Percentiles rank a stretch among this genome's conserved stretches.
Evolutionary conservation across 257 asterid genomes (phyloP).

Genomic region (Jasminum sambac): DNA sequence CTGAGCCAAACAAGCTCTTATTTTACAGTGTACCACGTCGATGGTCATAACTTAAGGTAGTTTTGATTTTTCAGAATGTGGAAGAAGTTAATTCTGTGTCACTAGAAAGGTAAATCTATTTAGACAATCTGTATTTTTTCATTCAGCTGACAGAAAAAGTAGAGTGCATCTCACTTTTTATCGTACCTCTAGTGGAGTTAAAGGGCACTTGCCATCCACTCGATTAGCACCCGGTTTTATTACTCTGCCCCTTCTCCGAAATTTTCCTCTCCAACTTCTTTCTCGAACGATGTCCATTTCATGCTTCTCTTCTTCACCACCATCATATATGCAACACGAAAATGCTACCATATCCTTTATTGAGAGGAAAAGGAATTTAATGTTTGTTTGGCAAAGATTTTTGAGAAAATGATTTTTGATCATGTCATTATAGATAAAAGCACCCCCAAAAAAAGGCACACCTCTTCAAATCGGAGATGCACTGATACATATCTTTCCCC

Average conservation of each 20-base stretch:
- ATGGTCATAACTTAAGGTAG: background rate
- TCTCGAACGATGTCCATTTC: constrained; percentile 98
- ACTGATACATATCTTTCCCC: constrained; percentile 83
- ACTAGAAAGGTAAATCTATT: background rate
- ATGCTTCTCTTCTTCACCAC: constrained; percentile 89
- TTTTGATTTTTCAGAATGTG: background rate
- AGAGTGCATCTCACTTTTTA: constrained; percentile 5
- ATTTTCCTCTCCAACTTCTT: constrained; percentile 99
- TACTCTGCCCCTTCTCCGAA: constrained; percentile 85
- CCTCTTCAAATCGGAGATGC: constrained; percentile 99
- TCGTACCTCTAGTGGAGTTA: constrained; percentile 93
- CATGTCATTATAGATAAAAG: background rate
- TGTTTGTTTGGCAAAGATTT: too few relatives aligned
- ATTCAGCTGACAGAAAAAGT: background rate
- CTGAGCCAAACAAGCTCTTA: too few relatives aligned
- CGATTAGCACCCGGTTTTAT: constrained; percentile 95
- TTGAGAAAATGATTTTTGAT: too few relatives aligned
- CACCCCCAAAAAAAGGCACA: constrained; percentile 19
- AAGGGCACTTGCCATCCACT: constrained; percentile 92
- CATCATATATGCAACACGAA: constrained; percentile 94
- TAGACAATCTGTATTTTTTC: background rate
- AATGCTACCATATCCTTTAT: constrained; percentile 98
- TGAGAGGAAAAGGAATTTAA: constrained; percentile 8
- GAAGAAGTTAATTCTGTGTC: background rate
- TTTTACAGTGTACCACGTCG: background rate